Evolutionary conservation across 2,329 filamentous ascomycete species (phyloP).

Genomic region (Ophiocordyceps australis): DNA sequence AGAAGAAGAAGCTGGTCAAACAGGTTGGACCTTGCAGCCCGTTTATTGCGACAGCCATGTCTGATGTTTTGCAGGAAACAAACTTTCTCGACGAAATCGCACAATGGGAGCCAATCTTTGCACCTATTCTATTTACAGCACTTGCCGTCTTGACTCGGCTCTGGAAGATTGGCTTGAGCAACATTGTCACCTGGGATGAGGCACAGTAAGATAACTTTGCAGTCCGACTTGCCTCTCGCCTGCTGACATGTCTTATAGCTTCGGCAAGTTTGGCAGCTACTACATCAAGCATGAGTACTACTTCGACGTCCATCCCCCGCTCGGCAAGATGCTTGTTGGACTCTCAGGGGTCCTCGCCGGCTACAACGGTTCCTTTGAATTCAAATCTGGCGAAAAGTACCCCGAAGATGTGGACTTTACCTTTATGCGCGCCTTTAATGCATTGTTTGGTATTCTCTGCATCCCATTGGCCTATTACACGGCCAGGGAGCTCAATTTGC

Average conservation of each 20-base stretch:
- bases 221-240: neutral
- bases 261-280: constrained; percentile 96
- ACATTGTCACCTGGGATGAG: constrained; percentile 51
- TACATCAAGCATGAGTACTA: constrained; percentile 99
- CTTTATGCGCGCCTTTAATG: constrained; percentile 97
- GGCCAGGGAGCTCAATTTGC: constrained; percentile 75
- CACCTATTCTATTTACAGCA: constrained; percentile 40
- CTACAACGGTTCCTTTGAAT: constrained; percentile 98
- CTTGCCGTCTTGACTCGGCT: constrained; percentile 48
- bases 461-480: constrained; percentile 93
- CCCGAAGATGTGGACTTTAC: constrained; percentile 89
- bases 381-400: constrained; percentile 96
- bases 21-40: constrained; percentile 29
- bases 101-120: constrained; percentile 44
- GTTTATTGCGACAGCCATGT: too few relatives aligned
- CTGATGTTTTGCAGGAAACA: too few relatives aligned
- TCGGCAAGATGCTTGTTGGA: constrained; percentile 97
- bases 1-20: constrained; percentile 39
- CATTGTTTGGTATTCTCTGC: constrained; percentile 81
- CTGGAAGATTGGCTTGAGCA: constrained; percentile 50
- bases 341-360: constrained; percentile 90
- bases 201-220: constrained; percentile 32
- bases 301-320: constrained; percentile 77
- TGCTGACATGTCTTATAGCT: constrained; percentile 27
- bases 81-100: constrained; percentile 43